Evolutionary conservation across 2,329 filamentous ascomycete genomes (phyloP).

Genomic region (Aspergillus sojae): DNA sequence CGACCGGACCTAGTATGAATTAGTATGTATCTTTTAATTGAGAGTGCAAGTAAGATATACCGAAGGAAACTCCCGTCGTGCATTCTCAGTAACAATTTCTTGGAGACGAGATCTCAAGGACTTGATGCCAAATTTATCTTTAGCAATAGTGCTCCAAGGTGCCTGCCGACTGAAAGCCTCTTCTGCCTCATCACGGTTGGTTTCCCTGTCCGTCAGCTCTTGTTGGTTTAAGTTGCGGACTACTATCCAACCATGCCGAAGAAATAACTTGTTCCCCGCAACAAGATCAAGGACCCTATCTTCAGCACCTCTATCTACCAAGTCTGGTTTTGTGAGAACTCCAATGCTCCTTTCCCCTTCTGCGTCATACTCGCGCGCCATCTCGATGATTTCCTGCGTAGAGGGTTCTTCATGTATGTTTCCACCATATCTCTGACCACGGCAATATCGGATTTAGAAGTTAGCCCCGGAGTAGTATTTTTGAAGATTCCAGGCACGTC

Average conservation of each 20-base stretch:
- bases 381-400: constrained; percentile 50
- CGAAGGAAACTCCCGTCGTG: constrained; percentile 51
- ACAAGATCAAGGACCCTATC: constrained; percentile 31
- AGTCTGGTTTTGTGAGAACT: constrained; percentile 63
- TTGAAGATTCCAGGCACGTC: constrained; percentile 53
- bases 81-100: constrained; percentile 45
- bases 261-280: constrained; percentile 20
- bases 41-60: constrained; percentile 24
- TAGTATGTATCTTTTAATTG: background rate
- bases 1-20: constrained; percentile 21
- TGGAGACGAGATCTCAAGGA: constrained; percentile 45
- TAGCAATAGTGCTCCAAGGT: constrained; percentile 42
- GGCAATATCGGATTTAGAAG: constrained; percentile 40
- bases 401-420: constrained; percentile 42
- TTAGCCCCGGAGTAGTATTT: constrained; percentile 35
- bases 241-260: constrained; percentile 35
- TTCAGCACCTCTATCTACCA: constrained; percentile 45
- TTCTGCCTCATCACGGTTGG: constrained; percentile 36
- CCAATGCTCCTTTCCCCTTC: constrained; percentile 45
- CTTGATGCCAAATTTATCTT: constrained; percentile 45
- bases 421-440: constrained; percentile 44
- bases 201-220: constrained; percentile 21
- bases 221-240: constrained; percentile 37
- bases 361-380: constrained; percentile 41
- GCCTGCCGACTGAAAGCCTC: constrained; percentile 34